These are phyloP conservation scores for Bondarzewia mesenterica DNA, from an alignment of 1,284 basidiomycete genomes.

Conservation along the genomic window DNA sequence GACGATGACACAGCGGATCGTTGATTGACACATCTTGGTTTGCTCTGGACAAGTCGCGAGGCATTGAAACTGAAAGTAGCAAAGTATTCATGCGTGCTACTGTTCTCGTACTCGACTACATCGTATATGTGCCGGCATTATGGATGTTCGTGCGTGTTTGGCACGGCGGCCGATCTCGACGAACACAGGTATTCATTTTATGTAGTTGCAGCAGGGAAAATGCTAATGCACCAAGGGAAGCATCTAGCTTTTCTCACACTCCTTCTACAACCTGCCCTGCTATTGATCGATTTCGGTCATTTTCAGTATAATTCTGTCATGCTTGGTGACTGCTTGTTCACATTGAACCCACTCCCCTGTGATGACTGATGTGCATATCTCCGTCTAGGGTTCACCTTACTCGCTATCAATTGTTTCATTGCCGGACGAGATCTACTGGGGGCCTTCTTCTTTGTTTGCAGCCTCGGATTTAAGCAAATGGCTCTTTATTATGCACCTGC, in stretches of 20 bases:
- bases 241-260: constrained; percentile 67
- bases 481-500: constrained; percentile 90
- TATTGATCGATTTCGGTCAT: constrained; percentile 87
- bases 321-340: constrained; percentile 47
- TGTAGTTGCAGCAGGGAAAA: not conserved
- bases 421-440: constrained; percentile 64
- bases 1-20: constrained; percentile 40
- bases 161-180: constrained; percentile 56
- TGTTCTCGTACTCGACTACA: constrained; percentile 62
- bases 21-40: constrained; percentile 71
- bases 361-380: too few relatives aligned
- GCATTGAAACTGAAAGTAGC: constrained; percentile 60
- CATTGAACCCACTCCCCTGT: constrained; percentile 2
- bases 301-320: constrained; percentile 92
- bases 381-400: constrained; percentile 56
- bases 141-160: constrained; percentile 54
- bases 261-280: constrained; percentile 75
- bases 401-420: constrained; percentile 65
- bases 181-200: constrained; percentile 54
- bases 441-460: constrained; percentile 75
- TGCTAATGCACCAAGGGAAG: constrained; percentile 28
- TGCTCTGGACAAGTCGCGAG: constrained; percentile 67
- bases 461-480: constrained; percentile 94
- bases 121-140: constrained; percentile 74
- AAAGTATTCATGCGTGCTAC: constrained; percentile 77